Evolutionary conservation across 352 stramenopile species (phyloP).

Genomic region (Globisporangium alternatum): DNA sequence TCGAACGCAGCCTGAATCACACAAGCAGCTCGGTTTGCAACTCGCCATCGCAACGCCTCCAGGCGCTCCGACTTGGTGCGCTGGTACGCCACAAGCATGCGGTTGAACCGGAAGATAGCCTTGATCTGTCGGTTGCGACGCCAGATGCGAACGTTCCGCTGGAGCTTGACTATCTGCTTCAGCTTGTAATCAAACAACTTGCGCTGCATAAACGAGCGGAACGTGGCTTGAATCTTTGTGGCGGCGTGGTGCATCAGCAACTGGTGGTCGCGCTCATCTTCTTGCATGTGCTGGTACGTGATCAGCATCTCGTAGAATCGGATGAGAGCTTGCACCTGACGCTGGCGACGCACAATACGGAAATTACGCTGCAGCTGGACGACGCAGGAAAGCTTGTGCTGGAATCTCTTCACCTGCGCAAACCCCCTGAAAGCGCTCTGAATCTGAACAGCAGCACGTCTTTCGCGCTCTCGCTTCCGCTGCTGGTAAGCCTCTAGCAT

Average conservation of each 20-base stretch:
- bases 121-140: slow-evolving; percentile 32
- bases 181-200: slow-evolving; percentile 19
- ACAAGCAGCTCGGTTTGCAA: slow-evolving; percentile 28
- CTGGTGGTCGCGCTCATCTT: slow-evolving; percentile 24
- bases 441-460: slow-evolving; percentile 29
- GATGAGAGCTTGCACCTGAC: slow-evolving; percentile 29
- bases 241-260: slow-evolving; percentile 13
- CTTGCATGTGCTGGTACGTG: slow-evolving; percentile 32
- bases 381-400: slow-evolving; percentile 21
- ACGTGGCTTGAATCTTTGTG: slow-evolving; percentile 12
- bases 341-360: slow-evolving; percentile 33
- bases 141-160: slow-evolving; percentile 40
- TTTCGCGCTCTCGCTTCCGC: slow-evolving; percentile 12
- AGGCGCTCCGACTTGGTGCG: slow-evolving; percentile 23
- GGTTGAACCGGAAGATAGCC: slow-evolving; percentile 30
- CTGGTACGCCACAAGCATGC: slow-evolving; percentile 29
- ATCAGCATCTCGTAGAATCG: slow-evolving; percentile 38
- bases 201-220: slow-evolving; percentile 16
- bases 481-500: background rate
- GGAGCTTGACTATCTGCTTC: slow-evolving; percentile 23
- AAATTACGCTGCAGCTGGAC: slow-evolving; percentile 38
- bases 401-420: slow-evolving; percentile 22
- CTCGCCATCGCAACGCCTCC: slow-evolving; percentile 23
- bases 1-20: slow-evolving; percentile 31
- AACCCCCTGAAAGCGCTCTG: slow-evolving; percentile 27